Conservation (phyloP, 2,329 filamentous ascomycete genomes). For the Aspergillus fijiensis region DNA sequence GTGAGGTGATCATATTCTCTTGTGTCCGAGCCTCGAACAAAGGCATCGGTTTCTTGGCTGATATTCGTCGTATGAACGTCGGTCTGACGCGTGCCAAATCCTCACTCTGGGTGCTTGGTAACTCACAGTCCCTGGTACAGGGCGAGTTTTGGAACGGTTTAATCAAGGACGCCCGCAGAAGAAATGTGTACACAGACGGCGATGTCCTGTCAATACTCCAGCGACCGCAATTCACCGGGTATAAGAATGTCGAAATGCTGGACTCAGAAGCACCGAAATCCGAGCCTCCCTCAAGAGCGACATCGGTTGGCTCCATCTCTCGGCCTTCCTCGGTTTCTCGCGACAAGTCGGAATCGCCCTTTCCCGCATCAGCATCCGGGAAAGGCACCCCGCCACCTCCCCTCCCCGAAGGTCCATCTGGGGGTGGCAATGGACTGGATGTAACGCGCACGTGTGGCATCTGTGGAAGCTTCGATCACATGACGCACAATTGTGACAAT, state of each 20-base stretch:
- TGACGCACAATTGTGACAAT: constrained; percentile 48
- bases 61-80: constrained; percentile 99
- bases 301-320: constrained; percentile 29
- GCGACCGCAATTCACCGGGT: constrained; percentile 51
- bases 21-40: constrained; percentile 92
- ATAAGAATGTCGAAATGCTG: constrained; percentile 45
- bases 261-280: constrained; percentile 29
- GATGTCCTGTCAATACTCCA: constrained; percentile 57
- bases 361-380: constrained; percentile 27
- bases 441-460: constrained; percentile 42
- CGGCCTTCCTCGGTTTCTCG: constrained; percentile 32
- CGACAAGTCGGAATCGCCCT: constrained; percentile 20
- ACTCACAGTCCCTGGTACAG: constrained; percentile 79
- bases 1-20: constrained; percentile 98
- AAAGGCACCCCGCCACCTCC: constrained; percentile 26
- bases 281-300: constrained; percentile 14
- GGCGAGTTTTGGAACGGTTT: constrained; percentile 89
- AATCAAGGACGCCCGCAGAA: constrained; percentile 73
- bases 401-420: constrained; percentile 41
- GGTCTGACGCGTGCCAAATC: constrained; percentile 95
- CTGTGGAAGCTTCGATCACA: constrained; percentile 49
- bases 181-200: constrained; percentile 74
- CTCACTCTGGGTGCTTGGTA: constrained; percentile 93
- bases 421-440: constrained; percentile 46
- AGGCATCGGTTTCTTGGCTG: constrained; percentile 95